Base-by-base conservation (phyloP, 495 filamentous ascomycete species). In the Aspergillus saccharolyticus region DNA sequence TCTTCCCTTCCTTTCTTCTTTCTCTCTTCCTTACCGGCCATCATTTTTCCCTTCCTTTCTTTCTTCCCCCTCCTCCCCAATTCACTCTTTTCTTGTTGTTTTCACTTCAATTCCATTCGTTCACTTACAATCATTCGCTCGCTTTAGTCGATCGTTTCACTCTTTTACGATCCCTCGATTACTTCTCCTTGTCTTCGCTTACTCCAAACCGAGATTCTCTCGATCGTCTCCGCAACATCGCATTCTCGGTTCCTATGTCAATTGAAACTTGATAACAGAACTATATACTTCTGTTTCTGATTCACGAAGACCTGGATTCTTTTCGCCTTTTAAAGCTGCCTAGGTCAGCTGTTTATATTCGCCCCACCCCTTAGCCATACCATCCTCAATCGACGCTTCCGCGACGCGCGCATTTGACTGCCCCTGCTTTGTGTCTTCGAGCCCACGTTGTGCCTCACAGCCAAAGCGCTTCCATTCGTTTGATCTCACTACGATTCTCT, bases 301-400 rank as follows among this genome's bases (percentile, higher is more conserved):
- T 44, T 63, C 51, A 61, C 55, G 58, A 63, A 55, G 57, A 52
- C 44, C 46, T 44, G 18, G 20, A 55, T 66, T 66, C 53, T 56
- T 49, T 65, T 63, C 58, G 5, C 45, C 54, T 4, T n/a, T n/a
- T 42, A 53, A 52, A 68, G 72, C 74, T 76, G 74, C 74, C 62
- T 76, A 69, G 74, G 74, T 63, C 74, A 71, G 74, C 72, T 59
- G 51, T 60, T 67, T 66, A 68, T 65, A 64, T 64, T 65, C 62
- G 63, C 60, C 46, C 56, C 28, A 22, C 63, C 44, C 59, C 63
- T 68, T 52, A 55, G 61, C 63, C 53, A 39, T 39, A 47, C 20
- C 52, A 42, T 42, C 56, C 56, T 60, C 60, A 39, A 39, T 39
- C 66, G 62, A 69, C 70, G 74, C 74, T 63, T 74, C 74, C 72